Conservation (phyloP, 2,329 filamentous ascomycete species). For the Ustulina deusta region DNA sequence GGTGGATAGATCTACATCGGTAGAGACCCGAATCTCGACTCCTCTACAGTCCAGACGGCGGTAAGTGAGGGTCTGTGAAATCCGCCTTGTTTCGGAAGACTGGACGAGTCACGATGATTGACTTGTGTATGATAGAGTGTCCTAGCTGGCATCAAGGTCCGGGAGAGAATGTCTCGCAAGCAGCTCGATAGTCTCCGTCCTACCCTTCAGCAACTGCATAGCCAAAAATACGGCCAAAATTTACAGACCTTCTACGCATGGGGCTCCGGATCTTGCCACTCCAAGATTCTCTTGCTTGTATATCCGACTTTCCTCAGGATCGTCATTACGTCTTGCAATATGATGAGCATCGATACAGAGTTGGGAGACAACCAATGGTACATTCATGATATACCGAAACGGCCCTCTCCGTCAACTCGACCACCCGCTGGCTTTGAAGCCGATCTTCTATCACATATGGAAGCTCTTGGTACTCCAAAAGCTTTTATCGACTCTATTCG, state of each 20-base stretch:
- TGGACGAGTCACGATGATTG: not conserved
- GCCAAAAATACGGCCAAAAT: slow-evolving; percentile 41
- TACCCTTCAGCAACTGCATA: slow-evolving; percentile 34
- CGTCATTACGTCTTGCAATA: slow-evolving; percentile 47
- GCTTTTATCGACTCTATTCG: slow-evolving; percentile 41
- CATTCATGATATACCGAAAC: slow-evolving; percentile 45
- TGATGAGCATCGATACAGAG: slow-evolving; percentile 46
- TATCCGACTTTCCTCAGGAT: slow-evolving; percentile 44
- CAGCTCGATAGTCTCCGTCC: slow-evolving; percentile 37
- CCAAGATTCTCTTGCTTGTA: slow-evolving; percentile 44
- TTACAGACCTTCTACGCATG: slow-evolving; percentile 45
- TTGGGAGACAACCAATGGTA: slow-evolving; percentile 48
- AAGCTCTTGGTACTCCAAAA: slow-evolving; percentile 39
- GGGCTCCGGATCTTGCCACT: slow-evolving; percentile 41
- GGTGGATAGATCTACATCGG: slow-evolving; percentile 42
- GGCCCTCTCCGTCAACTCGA: not conserved
- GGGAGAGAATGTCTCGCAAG: slow-evolving; percentile 38
- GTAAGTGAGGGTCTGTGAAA: not conserved
- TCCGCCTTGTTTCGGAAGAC: not conserved
- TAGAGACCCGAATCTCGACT: slow-evolving; percentile 42
- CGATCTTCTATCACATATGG: slow-evolving; percentile 40
- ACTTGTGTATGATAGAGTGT: slow-evolving; percentile 13
- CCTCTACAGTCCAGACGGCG: slow-evolving; percentile 26
- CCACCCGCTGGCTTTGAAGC: slow-evolving; percentile 37
- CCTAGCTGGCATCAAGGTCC: slow-evolving; percentile 30